Conservation (phyloP, 2,329 filamentous ascomycete species). For the Paracamarosporium sp. region DNA sequence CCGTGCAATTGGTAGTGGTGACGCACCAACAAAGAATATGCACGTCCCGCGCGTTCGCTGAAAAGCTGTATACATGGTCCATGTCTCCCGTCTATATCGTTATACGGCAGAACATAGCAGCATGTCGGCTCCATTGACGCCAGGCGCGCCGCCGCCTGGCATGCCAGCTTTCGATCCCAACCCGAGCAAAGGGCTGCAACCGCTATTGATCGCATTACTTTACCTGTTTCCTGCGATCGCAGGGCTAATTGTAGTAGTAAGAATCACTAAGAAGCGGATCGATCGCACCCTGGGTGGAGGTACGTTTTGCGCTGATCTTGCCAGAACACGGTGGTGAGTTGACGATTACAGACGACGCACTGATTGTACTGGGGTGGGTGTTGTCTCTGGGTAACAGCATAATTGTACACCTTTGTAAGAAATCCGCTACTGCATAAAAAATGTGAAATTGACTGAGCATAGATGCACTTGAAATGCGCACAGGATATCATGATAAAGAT, state of each 20-base stretch:
- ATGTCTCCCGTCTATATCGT: neutral
- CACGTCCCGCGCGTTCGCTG: neutral
- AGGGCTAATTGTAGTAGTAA: slow-evolving; percentile 15
- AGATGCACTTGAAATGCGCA: slow-evolving; percentile 19
- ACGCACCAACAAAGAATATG: neutral
- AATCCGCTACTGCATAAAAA: neutral
- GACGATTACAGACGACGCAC: slow-evolving; percentile 13
- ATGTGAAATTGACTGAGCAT: neutral
- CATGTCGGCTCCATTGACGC: neutral
- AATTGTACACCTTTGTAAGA: slow-evolving; percentile 24
- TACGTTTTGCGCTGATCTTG: slow-evolving; percentile 6
- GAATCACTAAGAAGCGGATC: slow-evolving; percentile 21
- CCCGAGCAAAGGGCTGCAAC: slow-evolving; percentile 20
- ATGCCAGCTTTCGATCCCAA: neutral
- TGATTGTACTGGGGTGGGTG: slow-evolving; percentile 20
- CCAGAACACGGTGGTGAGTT: neutral
- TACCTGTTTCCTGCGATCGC: slow-evolving; percentile 21
- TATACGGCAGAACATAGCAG: neutral
- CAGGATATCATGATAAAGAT: slow-evolving; percentile 23
- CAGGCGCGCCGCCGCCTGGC: neutral
- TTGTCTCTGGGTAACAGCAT: slow-evolving; percentile 16
- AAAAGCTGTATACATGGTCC: neutral
- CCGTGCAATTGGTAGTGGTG: neutral
- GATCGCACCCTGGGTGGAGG: slow-evolving; percentile 24
- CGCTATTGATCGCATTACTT: slow-evolving; percentile 17